These are phyloP conservation scores for Botrytis hyacinthi DNA, from an alignment of 2,329 filamentous ascomycete genomes.

Conservation along the genomic window DNA sequence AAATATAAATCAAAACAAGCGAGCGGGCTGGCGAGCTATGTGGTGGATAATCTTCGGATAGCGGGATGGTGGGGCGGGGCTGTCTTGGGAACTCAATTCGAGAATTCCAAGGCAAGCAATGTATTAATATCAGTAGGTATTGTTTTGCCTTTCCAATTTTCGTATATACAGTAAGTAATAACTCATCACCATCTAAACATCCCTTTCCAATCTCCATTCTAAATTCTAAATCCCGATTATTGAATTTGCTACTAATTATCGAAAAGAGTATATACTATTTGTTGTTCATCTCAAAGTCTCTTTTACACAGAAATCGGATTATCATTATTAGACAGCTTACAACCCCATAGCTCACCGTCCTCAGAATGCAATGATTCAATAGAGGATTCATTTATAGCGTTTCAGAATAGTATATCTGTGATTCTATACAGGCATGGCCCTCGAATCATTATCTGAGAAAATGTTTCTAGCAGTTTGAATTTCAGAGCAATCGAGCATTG, in stretches of 20 bases:
- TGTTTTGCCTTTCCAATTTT: neutral
- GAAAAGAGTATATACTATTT: neutral
- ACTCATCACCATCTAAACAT: neutral
- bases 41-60: neutral
- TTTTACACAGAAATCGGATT: neutral
- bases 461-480: neutral
- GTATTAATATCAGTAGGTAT: neutral
- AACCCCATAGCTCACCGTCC: neutral
- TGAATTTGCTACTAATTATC: neutral
- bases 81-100: neutral
- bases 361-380: neutral
- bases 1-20: rapidly evolving
- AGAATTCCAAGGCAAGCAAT: neutral
- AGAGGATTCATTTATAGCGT: neutral
- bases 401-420: neutral
- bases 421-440: neutral
- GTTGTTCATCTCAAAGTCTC: neutral
- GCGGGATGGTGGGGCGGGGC: neutral
- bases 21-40: rapidly evolving
- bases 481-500: neutral
- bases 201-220: neutral
- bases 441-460: neutral
- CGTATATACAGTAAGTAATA: neutral
- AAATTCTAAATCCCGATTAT: neutral
- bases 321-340: neutral